Evolutionary conservation across 1,139 yeast species (phyloP).

Genomic region (Kodamaea derodonti): DNA sequence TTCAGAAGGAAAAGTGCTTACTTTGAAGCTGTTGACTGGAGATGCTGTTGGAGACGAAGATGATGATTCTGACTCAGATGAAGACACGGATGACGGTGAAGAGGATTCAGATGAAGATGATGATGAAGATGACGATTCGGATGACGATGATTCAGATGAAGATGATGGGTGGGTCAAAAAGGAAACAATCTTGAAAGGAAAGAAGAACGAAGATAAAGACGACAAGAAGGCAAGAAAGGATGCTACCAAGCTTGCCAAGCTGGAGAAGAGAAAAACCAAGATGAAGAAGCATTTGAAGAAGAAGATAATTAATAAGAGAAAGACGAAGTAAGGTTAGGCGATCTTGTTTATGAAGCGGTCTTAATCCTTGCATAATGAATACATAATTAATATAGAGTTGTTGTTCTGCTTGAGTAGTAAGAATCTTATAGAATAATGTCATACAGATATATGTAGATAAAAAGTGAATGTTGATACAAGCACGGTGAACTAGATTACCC

Average conservation of each 20-base stretch:
- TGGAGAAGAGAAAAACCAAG: conserved; percentile 84
- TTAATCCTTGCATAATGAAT: too few relatives aligned
- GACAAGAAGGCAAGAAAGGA: conserved; percentile 80
- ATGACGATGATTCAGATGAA: conserved; percentile 28
- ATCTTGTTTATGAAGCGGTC: too few relatives aligned
- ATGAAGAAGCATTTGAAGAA: conserved; percentile 91
- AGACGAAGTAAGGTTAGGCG: conserved; percentile 21
- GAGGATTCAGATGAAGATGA: conserved; percentile 23
- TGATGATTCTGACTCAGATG: conserved; percentile 1
- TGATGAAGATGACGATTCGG: conserved; percentile 29
- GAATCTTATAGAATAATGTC: too few relatives aligned
- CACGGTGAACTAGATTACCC: too few relatives aligned
- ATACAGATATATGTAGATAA: too few relatives aligned
- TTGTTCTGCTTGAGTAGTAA: too few relatives aligned
- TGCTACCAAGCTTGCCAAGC: conserved; percentile 76
- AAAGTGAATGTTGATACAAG: too few relatives aligned
- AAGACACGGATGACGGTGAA: conserved; percentile 15
- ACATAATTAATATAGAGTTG: too few relatives aligned
- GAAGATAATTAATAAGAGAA: conserved; percentile 60
- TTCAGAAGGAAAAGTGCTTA: conserved; percentile 74
- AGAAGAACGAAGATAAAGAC: conserved; percentile 80
- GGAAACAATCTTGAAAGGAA: conserved; percentile 51
- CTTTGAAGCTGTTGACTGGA: conserved; percentile 57
- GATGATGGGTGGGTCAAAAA: conserved; percentile 39
- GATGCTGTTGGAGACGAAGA: conserved; percentile 18